Evolutionary conservation across 2,329 filamentous ascomycete species (phyloP).

Genomic region (Scleromitrula shiraiana): DNA sequence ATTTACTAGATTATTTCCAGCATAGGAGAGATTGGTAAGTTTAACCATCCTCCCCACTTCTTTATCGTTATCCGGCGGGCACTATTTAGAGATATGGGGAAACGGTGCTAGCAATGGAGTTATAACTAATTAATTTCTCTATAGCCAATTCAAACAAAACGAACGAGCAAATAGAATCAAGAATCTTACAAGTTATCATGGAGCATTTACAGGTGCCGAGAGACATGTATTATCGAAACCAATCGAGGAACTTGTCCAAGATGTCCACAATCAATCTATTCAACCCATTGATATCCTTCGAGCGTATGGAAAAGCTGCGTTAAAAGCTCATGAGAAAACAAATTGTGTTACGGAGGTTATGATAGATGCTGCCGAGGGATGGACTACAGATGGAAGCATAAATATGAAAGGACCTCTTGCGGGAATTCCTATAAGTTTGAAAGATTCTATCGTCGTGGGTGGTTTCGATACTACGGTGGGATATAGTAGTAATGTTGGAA

Average conservation of each 20-base stretch:
- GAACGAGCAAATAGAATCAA: conserved; percentile 65
- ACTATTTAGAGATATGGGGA: neutral
- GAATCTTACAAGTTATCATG: conserved; percentile 57
- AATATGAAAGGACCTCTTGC: conserved; percentile 78
- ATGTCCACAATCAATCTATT: conserved; percentile 62
- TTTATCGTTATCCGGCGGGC: conserved; percentile 1
- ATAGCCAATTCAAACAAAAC: conserved; percentile 69
- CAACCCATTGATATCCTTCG: conserved; percentile 67
- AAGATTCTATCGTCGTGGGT: conserved; percentile 70
- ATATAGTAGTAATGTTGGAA: conserved; percentile 64
- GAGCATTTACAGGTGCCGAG: conserved; percentile 56
- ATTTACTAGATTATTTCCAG: conserved; percentile 28
- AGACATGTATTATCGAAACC: conserved; percentile 60
- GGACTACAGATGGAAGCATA: conserved; percentile 49
- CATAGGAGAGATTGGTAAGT: conserved; percentile 29
- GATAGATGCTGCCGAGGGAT: conserved; percentile 68
- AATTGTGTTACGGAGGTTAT: conserved; percentile 88
- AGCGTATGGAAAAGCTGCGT: conserved; percentile 78
- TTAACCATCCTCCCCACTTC: neutral
- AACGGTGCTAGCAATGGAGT: neutral
- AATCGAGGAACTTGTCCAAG: conserved; percentile 69
- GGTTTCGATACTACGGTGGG: conserved; percentile 81
- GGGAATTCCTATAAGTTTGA: conserved; percentile 79
- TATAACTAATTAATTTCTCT: conserved; percentile 29
- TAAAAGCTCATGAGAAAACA: conserved; percentile 76